Evolutionary conservation across 2,329 filamentous ascomycete species (phyloP), one percentile per base, ranked within the genome.

Genomic region (Alternaria conjuncta): DNA sequence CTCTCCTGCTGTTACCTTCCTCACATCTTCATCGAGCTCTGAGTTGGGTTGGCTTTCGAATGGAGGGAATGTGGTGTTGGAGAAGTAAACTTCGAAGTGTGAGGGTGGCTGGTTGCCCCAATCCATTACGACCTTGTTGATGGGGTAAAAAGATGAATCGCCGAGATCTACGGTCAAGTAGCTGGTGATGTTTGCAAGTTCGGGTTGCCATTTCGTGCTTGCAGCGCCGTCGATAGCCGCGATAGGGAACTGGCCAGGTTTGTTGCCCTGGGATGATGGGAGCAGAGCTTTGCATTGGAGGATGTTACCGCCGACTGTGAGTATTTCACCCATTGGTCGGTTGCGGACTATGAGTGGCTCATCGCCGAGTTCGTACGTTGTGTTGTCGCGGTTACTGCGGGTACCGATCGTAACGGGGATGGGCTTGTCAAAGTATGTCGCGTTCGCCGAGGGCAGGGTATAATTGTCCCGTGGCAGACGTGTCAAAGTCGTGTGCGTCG

Each of bases 201-300:
- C 72, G 0, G 90, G 89, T 71, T 91, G 89, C 90, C 90, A 92
- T 67, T 86, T 87, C 0, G 90, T 92, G 18, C 86, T 86, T 6
- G 86, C 82, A 3, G 88, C 88, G 56, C 90, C 90, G 70, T 92
- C 90, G 55, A 90, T 85, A 3, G 88, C 89, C 0, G 86, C 84
- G 56, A 90, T 82, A 1, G 90, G 89, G 79, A 92, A 91, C 76
- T 93, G 91, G 13, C 90, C 91, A 0, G 88, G 86, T 43, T 84
- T 75, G 0, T 80, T 74, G 2, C 86, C 87, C 15, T 74, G 71
- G 0, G 64, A 55, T 5, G 72, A 58, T 6, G 75, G 76, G 0
- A 86, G 85, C 6, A 75, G 49, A 1, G 87, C 83, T 5, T 82
- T 83, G 75, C 90, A 93, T 79, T 93, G 90, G 0, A 87, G 83